phyloP scores from a whole-genome alignment of 176 grass and related monocot genomes.

The Neostapfia colusana region DNA sequence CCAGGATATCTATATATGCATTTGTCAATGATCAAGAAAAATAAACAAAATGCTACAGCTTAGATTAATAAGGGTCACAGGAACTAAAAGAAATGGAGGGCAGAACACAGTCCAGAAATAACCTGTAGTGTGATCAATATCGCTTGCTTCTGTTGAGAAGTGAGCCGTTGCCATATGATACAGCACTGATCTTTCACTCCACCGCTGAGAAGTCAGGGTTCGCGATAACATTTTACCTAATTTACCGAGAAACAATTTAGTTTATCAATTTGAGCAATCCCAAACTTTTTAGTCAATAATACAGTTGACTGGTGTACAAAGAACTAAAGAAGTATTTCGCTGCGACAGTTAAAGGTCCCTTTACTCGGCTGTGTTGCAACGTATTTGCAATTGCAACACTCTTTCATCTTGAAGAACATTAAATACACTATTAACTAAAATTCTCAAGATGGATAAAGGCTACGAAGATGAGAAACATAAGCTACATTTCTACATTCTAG shows the following conservation, averaged over 20 bases:
- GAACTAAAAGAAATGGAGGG: too few species aligned
- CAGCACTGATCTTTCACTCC: constrained; percentile 33
- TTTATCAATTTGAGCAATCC: constrained; percentile 15
- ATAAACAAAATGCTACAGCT: too few species aligned
- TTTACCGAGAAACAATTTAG: constrained; percentile 27
- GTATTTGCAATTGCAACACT: neutral
- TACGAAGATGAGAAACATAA: neutral
- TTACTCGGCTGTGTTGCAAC: neutral
- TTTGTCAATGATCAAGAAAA: too few species aligned
- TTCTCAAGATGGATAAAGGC: neutral
- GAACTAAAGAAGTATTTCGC: neutral
- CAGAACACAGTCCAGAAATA: constrained; percentile 14
- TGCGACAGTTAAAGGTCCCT: constrained; percentile 13
- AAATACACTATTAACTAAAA: neutral
- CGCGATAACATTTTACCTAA: constrained; percentile 43
- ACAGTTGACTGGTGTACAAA: neutral
- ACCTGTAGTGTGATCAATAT: constrained; percentile 58
- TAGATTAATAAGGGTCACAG: too few species aligned
- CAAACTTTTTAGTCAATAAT: neutral
- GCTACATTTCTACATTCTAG: neutral
- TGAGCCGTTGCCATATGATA: constrained; percentile 32
- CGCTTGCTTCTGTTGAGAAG: constrained; percentile 72
- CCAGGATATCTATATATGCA: too few species aligned
- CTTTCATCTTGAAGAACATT: neutral
- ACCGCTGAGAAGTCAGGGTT: constrained; percentile 36